Evolutionary conservation across 495 filamentous ascomycete species (phyloP).

Genomic region (Hypoxylon subgilvum): DNA sequence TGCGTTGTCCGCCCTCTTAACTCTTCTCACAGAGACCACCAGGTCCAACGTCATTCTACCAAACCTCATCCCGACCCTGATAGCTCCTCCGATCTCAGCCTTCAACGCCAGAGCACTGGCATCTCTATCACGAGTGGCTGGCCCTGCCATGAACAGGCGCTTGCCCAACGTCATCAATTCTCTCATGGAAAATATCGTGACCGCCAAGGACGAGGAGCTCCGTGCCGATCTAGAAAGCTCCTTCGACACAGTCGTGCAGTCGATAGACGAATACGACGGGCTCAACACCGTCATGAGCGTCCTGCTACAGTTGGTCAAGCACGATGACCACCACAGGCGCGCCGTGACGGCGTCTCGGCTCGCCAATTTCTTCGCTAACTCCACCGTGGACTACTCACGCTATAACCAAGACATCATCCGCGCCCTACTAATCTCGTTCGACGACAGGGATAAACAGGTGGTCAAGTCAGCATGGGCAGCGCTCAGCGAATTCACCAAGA

Average conservation of each 20-base stretch:
- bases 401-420: conserved; percentile 96
- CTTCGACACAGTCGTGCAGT: conserved; percentile 86
- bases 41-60: conserved; percentile 95
- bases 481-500: conserved; percentile 83
- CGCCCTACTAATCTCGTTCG: conserved; percentile 85
- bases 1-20: conserved; percentile 88
- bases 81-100: conserved; percentile 83
- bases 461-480: conserved; percentile 94
- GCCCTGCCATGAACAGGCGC: conserved; percentile 84
- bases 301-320: conserved; percentile 82
- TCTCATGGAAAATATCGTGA: conserved; percentile 89
- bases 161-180: conserved; percentile 88
- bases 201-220: conserved; percentile 76
- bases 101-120: conserved; percentile 96
- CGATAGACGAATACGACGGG: conserved; percentile 94
- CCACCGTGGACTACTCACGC: conserved; percentile 85
- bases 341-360: conserved; percentile 78
- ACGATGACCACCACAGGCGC: conserved; percentile 87
- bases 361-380: conserved; percentile 82
- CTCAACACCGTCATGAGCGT: conserved; percentile 94
- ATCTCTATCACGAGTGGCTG: conserved; percentile 88
- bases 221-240: conserved; percentile 73
- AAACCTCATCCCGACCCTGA: conserved; percentile 90
- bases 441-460: conserved; percentile 80
- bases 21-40: conserved; percentile 89